These are phyloP conservation scores for Penicillium psychrosexuale DNA, from an alignment of 2,329 filamentous ascomycete species.

Conservation along the genomic window DNA sequence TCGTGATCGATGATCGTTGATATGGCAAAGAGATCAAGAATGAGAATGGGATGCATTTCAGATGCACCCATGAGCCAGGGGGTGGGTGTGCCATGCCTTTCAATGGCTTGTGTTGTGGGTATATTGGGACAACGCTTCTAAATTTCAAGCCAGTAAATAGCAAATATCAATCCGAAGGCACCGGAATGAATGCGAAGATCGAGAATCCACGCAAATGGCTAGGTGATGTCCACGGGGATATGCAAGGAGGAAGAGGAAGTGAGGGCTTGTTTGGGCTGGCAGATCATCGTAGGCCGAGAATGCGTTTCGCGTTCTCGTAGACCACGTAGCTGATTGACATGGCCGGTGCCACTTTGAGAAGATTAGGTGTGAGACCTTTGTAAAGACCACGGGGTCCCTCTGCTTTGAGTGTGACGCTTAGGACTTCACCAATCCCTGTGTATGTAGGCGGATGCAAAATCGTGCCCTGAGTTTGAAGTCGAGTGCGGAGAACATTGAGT, in stretches of 20 bases:
- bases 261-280: background rate
- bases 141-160: constrained; percentile 7
- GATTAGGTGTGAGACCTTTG: constrained; percentile 90
- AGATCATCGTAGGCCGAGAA: constrained; percentile 54
- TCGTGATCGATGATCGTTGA: background rate
- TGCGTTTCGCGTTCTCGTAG: constrained; percentile 82
- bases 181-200: background rate
- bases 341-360: constrained; percentile 92
- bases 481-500: constrained; percentile 85
- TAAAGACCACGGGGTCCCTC: constrained; percentile 87
- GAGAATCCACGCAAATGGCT: background rate
- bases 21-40: background rate
- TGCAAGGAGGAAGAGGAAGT: background rate
- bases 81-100: constrained; percentile 8
- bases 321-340: constrained; percentile 94
- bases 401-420: constrained; percentile 72
- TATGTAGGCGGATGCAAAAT: constrained; percentile 88
- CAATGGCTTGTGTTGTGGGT: constrained; percentile 29
- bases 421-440: constrained; percentile 85
- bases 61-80: constrained; percentile 13
- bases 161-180: background rate
- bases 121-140: constrained; percentile 27
- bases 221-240: background rate
- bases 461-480: constrained; percentile 91
- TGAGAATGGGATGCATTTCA: constrained; percentile 6